phyloP scores from a whole-genome alignment of 495 filamentous ascomycete species.

The Bacidia rubella region DNA sequence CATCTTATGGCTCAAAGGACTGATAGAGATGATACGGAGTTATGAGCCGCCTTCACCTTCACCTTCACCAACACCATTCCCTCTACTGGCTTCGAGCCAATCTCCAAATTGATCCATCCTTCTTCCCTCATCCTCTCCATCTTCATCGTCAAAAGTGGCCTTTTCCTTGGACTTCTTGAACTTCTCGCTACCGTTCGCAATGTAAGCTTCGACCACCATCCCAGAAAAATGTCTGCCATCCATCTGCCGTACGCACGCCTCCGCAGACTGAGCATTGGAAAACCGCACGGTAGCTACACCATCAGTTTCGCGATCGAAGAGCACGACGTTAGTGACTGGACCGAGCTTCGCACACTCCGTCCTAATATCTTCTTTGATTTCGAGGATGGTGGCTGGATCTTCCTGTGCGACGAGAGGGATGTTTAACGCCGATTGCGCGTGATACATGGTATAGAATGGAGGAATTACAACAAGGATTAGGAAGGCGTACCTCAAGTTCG shows the following conservation, averaged over 20 bases:
- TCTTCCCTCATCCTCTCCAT: constrained; percentile 32
- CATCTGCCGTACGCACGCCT: constrained; percentile 61
- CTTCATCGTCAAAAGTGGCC: constrained; percentile 31
- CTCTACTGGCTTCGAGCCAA: constrained; percentile 33
- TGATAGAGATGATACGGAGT: not conserved
- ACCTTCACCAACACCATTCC: not conserved
- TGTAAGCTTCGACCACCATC: constrained; percentile 60
- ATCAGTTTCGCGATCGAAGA: constrained; percentile 83
- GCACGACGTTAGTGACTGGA: constrained; percentile 74
- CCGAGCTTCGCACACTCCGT: constrained; percentile 83
- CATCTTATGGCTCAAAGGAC: too few species aligned
- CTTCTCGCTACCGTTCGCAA: constrained; percentile 59
- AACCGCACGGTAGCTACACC: constrained; percentile 81
- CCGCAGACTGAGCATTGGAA: constrained; percentile 50
- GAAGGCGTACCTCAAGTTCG: constrained; percentile 49
- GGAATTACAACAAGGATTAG: not conserved
- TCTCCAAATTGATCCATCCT: constrained; percentile 42
- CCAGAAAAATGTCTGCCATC: constrained; percentile 68
- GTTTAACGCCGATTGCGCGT: too few species aligned
- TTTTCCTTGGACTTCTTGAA: constrained; percentile 55
- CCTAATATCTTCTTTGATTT: constrained; percentile 88
- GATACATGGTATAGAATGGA: not conserved
- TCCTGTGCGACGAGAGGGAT: constrained; percentile 33
- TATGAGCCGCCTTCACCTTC: not conserved
- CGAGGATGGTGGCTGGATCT: constrained; percentile 68